Conservation (phyloP, 768 basidiomycete genomes). For the Lentinula sp. region DNA sequence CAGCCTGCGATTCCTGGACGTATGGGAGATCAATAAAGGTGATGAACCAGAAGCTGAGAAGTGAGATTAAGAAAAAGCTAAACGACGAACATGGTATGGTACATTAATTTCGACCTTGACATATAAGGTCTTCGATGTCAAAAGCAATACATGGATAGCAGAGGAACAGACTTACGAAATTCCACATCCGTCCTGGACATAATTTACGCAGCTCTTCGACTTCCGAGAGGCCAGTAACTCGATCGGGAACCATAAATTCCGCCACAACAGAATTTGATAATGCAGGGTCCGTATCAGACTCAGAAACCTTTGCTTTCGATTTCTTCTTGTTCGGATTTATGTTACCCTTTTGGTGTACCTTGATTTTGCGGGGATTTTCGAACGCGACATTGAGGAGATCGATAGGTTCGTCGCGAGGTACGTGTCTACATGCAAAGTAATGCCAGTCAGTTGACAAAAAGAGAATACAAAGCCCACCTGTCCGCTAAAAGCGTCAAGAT, state of each 20-base stretch:
- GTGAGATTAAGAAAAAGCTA: neutral
- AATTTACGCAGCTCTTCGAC: conserved; percentile 68
- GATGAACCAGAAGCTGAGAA: neutral
- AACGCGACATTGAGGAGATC: conserved; percentile 93
- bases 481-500: conserved; percentile 78
- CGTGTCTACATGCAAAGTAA: conserved; percentile 39
- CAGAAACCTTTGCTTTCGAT: conserved; percentile 14
- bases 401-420: conserved; percentile 75
- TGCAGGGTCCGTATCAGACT: neutral
- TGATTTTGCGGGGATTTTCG: conserved; percentile 84
- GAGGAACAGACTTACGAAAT: conserved; percentile 55
- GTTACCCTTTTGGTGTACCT: conserved; percentile 40
- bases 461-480: conserved; percentile 33
- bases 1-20: conserved; percentile 59
- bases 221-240: conserved; percentile 74
- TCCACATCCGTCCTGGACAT: conserved; percentile 83
- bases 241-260: conserved; percentile 81
- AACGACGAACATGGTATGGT: conserved; percentile 54
- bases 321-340: conserved; percentile 36
- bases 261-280: conserved; percentile 8
- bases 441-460: no score
- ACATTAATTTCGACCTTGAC: conserved; percentile 79
- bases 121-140: conserved; percentile 5
- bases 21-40: conserved; percentile 1
- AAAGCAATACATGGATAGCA: neutral